These are phyloP conservation scores for Scheffersomyces illinoinensis DNA, from an alignment of 1,139 yeast genomes.

Conservation along the genomic window DNA sequence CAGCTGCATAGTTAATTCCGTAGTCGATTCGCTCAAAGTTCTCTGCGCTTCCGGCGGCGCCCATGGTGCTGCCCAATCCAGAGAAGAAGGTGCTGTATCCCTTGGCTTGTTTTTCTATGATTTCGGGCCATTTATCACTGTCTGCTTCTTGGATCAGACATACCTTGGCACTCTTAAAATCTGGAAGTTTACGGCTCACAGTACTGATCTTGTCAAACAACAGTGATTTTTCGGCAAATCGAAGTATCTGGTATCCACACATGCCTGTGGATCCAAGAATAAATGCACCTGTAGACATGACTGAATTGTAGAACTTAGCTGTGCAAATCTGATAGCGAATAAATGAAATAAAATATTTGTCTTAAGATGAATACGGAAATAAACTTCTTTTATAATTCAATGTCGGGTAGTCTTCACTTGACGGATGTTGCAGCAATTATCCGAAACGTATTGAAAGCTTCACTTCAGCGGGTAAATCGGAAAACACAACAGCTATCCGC, in stretches of 20 bases:
- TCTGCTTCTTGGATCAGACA: constrained; percentile 37
- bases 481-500: background rate
- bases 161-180: constrained; percentile 21
- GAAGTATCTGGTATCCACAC: constrained; percentile 52
- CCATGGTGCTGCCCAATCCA: constrained; percentile 75
- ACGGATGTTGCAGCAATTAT: background rate
- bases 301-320: background rate
- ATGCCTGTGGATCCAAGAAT: constrained; percentile 66
- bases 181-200: constrained; percentile 43
- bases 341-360: background rate
- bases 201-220: constrained; percentile 39
- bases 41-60: constrained; percentile 66
- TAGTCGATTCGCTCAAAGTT: constrained; percentile 68
- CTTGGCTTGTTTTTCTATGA: constrained; percentile 16
- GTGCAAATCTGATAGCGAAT: background rate
- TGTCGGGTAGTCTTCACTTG: background rate
- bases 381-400: background rate
- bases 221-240: constrained; percentile 31
- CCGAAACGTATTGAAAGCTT: background rate
- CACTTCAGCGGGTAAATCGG: background rate
- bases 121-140: constrained; percentile 40
- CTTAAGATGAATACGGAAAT: background rate
- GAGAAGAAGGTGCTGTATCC: constrained; percentile 46
- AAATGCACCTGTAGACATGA: constrained; percentile 17
- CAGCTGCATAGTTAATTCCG: constrained; percentile 63